Conservation (phyloP, 192 early-diverging fungal genomes). For the Coemansia javaensis region DNA sequence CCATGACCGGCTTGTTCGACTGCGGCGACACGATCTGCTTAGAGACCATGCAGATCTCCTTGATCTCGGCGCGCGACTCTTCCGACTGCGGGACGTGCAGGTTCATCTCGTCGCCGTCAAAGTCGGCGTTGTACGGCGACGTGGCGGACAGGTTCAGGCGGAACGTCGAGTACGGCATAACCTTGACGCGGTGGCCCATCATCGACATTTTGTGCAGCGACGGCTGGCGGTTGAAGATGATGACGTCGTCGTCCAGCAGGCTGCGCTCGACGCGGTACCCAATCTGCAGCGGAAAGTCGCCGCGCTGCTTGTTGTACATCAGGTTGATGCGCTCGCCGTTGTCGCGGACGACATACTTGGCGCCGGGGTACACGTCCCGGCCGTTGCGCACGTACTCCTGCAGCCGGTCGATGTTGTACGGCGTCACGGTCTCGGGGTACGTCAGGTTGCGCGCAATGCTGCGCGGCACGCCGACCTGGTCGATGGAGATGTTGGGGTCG, state of each 20-base stretch:
- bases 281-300: conserved; percentile 78
- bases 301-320: conserved; percentile 74
- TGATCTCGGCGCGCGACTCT: conserved; percentile 92
- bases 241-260: conserved; percentile 88
- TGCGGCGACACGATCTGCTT: conserved; percentile 96
- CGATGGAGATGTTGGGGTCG: conserved; percentile 95
- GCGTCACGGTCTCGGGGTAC: conserved; percentile 95
- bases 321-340: conserved; percentile 92
- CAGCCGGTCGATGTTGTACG: conserved; percentile 89
- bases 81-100: conserved; percentile 97
- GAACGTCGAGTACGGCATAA: conserved; percentile 99
- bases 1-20: conserved; percentile 98
- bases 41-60: conserved; percentile 97
- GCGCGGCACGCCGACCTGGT: conserved; percentile 97
- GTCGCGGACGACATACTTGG: conserved; percentile 93
- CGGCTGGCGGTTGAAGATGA: conserved; percentile 99
- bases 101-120: conserved; percentile 99
- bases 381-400: conserved; percentile 87
- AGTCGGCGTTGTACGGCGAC: conserved; percentile 98
- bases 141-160: conserved; percentile 96
- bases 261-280: conserved; percentile 96
- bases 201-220: conserved; percentile 99
- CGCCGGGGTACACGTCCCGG: conserved; percentile 89
- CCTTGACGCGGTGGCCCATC: conserved; percentile 96
- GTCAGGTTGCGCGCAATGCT: conserved; percentile 96